Conservation (phyloP, 306 rosid genomes). For the Fragaria ananassa region DNA sequence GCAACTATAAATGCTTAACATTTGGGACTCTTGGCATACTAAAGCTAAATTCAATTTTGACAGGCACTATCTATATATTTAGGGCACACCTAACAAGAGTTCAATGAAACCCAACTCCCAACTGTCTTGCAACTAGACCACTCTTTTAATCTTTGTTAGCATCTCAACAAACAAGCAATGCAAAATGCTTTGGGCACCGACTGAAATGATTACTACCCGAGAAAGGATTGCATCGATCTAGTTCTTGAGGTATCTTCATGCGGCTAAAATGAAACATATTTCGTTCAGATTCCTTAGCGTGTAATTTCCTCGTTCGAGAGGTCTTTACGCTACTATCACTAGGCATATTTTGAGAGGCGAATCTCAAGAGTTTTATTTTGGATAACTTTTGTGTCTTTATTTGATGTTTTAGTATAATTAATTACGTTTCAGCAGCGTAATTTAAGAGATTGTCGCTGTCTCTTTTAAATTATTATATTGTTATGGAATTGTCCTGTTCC, state of each 20-base stretch:
- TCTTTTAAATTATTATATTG: no score
- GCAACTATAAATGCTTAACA: not conserved
- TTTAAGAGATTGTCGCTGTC: not conserved
- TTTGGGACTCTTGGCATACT: not conserved
- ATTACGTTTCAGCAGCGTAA: not conserved
- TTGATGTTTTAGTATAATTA: fast-evolving
- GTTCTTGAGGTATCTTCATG: not conserved
- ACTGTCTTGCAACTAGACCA: not conserved
- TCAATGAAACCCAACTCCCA: conserved; percentile 11
- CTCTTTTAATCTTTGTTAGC: not conserved
- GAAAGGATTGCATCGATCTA: not conserved
- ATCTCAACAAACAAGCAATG: not conserved
- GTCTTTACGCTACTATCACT: no score
- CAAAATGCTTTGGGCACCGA: not conserved
- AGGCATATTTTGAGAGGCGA: not conserved
- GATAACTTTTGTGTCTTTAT: not conserved
- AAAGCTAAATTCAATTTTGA: conserved; percentile 18
- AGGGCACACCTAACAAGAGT: conserved; percentile 9
- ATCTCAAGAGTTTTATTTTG: not conserved
- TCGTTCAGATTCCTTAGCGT: no score
- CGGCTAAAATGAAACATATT: not conserved
- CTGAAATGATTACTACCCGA: not conserved
- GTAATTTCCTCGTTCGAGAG: no score
- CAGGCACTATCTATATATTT: not conserved
- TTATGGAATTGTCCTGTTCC: no score